These are phyloP conservation scores for Erodium maritimum DNA, from an alignment of 345 rosid genomes.

Conservation along the genomic window DNA sequence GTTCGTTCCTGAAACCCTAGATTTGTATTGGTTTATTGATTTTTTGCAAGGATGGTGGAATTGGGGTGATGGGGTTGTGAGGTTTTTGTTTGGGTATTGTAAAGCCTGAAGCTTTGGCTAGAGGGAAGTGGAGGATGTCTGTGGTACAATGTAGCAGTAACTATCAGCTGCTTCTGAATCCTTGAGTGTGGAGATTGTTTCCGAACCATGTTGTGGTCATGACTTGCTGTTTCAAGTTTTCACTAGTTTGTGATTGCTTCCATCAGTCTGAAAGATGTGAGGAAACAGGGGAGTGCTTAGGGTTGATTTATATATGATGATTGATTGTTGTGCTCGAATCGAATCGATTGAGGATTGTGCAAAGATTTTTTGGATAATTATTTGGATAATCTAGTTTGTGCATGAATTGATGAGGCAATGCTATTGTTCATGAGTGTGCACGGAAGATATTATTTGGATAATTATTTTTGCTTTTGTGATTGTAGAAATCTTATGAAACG, in stretches of 20 bases:
- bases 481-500: slow-evolving; percentile 98
- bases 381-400: too few relatives aligned
- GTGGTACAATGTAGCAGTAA: background rate
- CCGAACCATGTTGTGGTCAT: too few relatives aligned
- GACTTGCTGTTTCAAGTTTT: too few relatives aligned
- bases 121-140: background rate
- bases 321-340: too few relatives aligned
- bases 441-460: background rate
- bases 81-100: background rate
- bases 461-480: slow-evolving; percentile 3
- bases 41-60: background rate
- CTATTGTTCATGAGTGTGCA: too few relatives aligned
- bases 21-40: background rate
- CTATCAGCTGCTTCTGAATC: background rate
- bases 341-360: too few relatives aligned
- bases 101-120: background rate
- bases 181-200: background rate
- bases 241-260: too few relatives aligned
- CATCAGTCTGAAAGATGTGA: too few relatives aligned
- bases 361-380: too few relatives aligned
- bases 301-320: background rate
- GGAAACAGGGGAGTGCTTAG: too few relatives aligned
- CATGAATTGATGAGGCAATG: too few relatives aligned
- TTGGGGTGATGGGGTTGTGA: background rate
- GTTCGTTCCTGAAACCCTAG: background rate